Percentiles rank a stretch among this genome's conserved stretches.
These are phyloP conservation scores for Pleomassaria siparia DNA, from an alignment of 2,329 filamentous ascomycete genomes.

Conservation along the genomic window DNA sequence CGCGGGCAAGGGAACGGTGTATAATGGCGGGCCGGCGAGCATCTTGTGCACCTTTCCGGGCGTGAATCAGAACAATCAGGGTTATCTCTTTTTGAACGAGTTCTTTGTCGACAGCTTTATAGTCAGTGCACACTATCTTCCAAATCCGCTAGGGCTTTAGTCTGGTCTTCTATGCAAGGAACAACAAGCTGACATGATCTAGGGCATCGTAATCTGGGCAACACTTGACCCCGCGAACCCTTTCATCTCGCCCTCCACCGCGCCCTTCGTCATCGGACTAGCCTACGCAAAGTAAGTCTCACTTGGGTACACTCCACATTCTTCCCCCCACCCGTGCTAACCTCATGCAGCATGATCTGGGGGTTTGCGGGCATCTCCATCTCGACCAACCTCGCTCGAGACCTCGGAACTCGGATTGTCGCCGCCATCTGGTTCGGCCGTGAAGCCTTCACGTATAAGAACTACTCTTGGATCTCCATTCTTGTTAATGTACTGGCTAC, in stretches of 20 bases:
- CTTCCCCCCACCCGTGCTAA: not conserved
- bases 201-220: conserved; percentile 60
- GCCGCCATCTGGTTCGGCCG: conserved; percentile 59
- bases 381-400: conserved; percentile 59
- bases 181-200: not conserved
- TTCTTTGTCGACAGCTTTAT: conserved; percentile 62
- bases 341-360: conserved; percentile 50
- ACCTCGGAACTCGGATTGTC: conserved; percentile 61
- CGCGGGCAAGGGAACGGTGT: conserved; percentile 44
- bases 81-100: conserved; percentile 60
- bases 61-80: conserved; percentile 54
- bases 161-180: not conserved
- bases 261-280: conserved; percentile 59
- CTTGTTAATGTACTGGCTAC: too few relatives aligned
- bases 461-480: conserved; percentile 57
- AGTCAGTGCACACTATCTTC: conserved; percentile 25
- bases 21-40: conserved; percentile 54
- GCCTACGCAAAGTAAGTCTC: conserved; percentile 47
- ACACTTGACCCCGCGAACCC: conserved; percentile 61
- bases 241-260: conserved; percentile 52
- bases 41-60: conserved; percentile 59
- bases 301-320: conserved; percentile 5
- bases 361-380: conserved; percentile 59
- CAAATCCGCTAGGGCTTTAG: too few relatives aligned
- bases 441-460: conserved; percentile 51